Evolutionary conservation across 371 early-diverging fungal species (phyloP), one percentile per base, ranked within the genome.

Genomic region (Globomyces sp.): DNA sequence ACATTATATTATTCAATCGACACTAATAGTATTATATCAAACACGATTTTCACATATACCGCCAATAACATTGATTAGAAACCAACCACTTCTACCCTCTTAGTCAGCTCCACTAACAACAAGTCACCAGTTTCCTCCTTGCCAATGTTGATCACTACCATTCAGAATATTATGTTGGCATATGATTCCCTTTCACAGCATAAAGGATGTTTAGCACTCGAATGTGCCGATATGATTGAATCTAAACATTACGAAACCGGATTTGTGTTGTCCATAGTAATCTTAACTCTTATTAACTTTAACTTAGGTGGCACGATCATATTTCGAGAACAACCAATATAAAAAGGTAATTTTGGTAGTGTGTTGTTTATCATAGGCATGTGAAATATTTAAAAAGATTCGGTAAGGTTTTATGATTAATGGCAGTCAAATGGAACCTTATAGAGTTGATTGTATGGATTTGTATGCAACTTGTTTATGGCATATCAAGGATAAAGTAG

Each of bases 391-490:
- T 44, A 11, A 44, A 57, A 45, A 48, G 42, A 43, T 68, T 1
- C 51, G 69, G 72, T 69, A 39, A 13, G 24, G 24, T 24, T 24
- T 11, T 46, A 2, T 37, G 5, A 2, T 10, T 60, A 13, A 53
- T 53, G 4, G 13, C 49, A 80, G 84, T 47, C 58, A 75, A 43
- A 41, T 84, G 39, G 90, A 90, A 45, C 89, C 90, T 1, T 83
- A 77, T 65, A 80, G 87, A 3, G 66, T 82, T 43, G 78, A 81
- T 24, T 85, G 85, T 48, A 87, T 91, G 89, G 92, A 92, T 57
- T 65, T 84, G 2, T 91, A 86, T 66, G 89, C 89, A 39, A 86
- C 89, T 5, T 77, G 86, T 41, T 71, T 92, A 45, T 92, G 92
- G 92, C 92, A 91, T 66, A 71, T 88, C 60, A 77, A 77, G 49